phyloP scores from a whole-genome alignment of 768 basidiomycete genomes.

The Leccinum broughii region DNA sequence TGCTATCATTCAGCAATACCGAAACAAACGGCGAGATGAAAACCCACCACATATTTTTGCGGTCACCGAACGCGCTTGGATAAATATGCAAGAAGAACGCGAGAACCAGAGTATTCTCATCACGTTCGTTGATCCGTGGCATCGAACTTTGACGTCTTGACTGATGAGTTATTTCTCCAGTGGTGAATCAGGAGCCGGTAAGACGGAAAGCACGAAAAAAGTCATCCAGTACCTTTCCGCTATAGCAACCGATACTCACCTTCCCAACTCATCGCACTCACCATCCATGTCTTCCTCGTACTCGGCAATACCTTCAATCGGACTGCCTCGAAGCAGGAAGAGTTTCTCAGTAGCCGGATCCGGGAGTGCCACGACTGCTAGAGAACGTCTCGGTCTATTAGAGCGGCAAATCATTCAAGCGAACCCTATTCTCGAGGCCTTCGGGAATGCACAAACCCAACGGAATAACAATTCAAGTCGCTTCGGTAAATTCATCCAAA shows the following conservation, averaged over 20 bases:
- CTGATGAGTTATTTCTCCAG: slow-evolving; percentile 41
- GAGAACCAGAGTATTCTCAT: slow-evolving; percentile 98
- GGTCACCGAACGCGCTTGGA: slow-evolving; percentile 96
- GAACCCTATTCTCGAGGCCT: slow-evolving; percentile 96
- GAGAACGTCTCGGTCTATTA: slow-evolving; percentile 80
- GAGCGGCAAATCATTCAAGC: slow-evolving; percentile 97
- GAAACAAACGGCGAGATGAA: slow-evolving; percentile 83
- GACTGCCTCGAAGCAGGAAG: slow-evolving; percentile 68
- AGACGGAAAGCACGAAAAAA: slow-evolving; percentile 99
- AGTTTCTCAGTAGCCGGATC: slow-evolving; percentile 48
- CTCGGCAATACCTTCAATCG: slow-evolving; percentile 59
- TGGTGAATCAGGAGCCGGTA: slow-evolving; percentile 98
- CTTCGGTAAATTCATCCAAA: slow-evolving; percentile 97
- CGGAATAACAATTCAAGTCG: slow-evolving; percentile 98
- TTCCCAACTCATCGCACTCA: slow-evolving; percentile 58
- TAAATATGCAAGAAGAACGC: slow-evolving; percentile 95
- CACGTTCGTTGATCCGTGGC: slow-evolving; percentile 61
- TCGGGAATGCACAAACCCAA: slow-evolving; percentile 98
- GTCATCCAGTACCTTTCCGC: slow-evolving; percentile 99
- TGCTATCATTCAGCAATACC: slow-evolving; percentile 85
- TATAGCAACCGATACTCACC: slow-evolving; percentile 82
- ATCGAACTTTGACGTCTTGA: slow-evolving; percentile 4
- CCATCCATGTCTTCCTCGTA: slow-evolving; percentile 58
- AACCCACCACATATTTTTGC: slow-evolving; percentile 97
- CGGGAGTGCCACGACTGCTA: slow-evolving; percentile 52